Evolutionary conservation across 2,329 filamentous ascomycete species (phyloP).

Genomic region (Nothophaeocryptopus gaeumannii): DNA sequence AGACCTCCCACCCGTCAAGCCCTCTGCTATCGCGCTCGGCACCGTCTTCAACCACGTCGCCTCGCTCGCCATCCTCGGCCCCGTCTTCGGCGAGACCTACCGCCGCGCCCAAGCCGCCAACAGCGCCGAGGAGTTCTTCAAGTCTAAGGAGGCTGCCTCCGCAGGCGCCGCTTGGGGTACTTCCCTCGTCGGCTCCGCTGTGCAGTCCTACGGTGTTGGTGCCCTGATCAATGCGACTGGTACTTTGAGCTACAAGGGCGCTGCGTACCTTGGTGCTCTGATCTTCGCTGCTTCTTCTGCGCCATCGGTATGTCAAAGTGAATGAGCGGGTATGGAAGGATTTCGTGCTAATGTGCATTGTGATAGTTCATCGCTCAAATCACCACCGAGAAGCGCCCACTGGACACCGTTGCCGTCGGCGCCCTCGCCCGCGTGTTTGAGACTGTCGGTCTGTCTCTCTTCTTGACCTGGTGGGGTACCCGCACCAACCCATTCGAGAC

Average conservation of each 20-base stretch:
- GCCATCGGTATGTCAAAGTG: slow-evolving; percentile 66
- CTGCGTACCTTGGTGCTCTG: slow-evolving; percentile 84
- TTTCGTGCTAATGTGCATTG: slow-evolving; percentile 23
- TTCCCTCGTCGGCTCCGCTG: slow-evolving; percentile 79
- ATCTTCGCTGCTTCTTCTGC: slow-evolving; percentile 91
- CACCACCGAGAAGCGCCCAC: slow-evolving; percentile 84
- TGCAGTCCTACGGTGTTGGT: slow-evolving; percentile 52
- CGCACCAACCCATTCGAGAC: slow-evolving; percentile 86
- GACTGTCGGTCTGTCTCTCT: slow-evolving; percentile 85
- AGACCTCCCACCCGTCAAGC: slow-evolving; percentile 85
- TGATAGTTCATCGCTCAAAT: slow-evolving; percentile 78
- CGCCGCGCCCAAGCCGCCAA: slow-evolving; percentile 86
- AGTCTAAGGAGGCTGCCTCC: slow-evolving; percentile 85
- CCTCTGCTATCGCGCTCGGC: slow-evolving; percentile 93
- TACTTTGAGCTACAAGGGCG: slow-evolving; percentile 94
- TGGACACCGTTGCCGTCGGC: slow-evolving; percentile 85
- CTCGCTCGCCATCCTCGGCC: slow-evolving; percentile 81
- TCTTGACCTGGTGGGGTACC: slow-evolving; percentile 98
- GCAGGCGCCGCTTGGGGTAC: slow-evolving; percentile 88
- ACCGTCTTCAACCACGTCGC: slow-evolving; percentile 92
- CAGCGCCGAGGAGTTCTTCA: slow-evolving; percentile 94
- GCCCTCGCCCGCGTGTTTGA: slow-evolving; percentile 82
- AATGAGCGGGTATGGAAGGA: background rate
- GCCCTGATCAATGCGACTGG: slow-evolving; percentile 77
- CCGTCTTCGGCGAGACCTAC: slow-evolving; percentile 92